Conservation (phyloP, 2,329 filamentous ascomycete species). For the Stemphylium lycopersici region DNA sequence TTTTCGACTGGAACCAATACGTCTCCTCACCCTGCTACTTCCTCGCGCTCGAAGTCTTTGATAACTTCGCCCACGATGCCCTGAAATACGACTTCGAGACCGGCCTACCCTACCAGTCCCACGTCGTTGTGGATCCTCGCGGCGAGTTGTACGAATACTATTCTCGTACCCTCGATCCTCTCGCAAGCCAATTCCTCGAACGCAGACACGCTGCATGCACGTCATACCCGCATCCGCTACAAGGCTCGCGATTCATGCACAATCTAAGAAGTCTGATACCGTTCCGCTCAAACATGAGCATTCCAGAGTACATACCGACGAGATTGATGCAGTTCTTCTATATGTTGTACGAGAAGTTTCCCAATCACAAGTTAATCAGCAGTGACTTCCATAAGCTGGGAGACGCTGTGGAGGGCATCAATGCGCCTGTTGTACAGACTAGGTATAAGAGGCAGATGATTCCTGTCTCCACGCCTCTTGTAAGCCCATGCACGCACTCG, state of each 20-base stretch:
- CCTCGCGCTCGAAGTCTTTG: conserved; percentile 95
- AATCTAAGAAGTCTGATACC: conserved; percentile 69
- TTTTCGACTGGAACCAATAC: conserved; percentile 90
- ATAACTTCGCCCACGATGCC: conserved; percentile 96
- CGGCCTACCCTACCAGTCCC: conserved; percentile 83
- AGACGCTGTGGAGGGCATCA: conserved; percentile 80
- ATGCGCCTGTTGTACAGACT: conserved; percentile 95
- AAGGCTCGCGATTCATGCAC: conserved; percentile 60
- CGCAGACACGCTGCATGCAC: conserved; percentile 76
- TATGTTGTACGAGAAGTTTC: conserved; percentile 85
- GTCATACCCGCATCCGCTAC: conserved; percentile 69
- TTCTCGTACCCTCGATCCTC: conserved; percentile 76
- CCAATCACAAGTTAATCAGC: conserved; percentile 83
- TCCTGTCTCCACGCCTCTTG: conserved; percentile 86
- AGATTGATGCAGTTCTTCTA: conserved; percentile 97
- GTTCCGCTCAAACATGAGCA: conserved; percentile 75
- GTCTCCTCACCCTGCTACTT: conserved; percentile 97
- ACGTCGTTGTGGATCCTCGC: conserved; percentile 80
- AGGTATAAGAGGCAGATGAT: conserved; percentile 86
- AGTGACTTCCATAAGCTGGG: conserved; percentile 90
- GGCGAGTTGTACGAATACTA: conserved; percentile 98
- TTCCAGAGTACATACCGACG: conserved; percentile 92
- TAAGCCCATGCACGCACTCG: conserved; percentile 56
- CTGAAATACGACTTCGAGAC: conserved; percentile 88
- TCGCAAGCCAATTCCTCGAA: conserved; percentile 80